These are phyloP conservation scores for Pythium guiyangense DNA, from an alignment of 352 stramenopile genomes.

Conservation along the genomic window DNA sequence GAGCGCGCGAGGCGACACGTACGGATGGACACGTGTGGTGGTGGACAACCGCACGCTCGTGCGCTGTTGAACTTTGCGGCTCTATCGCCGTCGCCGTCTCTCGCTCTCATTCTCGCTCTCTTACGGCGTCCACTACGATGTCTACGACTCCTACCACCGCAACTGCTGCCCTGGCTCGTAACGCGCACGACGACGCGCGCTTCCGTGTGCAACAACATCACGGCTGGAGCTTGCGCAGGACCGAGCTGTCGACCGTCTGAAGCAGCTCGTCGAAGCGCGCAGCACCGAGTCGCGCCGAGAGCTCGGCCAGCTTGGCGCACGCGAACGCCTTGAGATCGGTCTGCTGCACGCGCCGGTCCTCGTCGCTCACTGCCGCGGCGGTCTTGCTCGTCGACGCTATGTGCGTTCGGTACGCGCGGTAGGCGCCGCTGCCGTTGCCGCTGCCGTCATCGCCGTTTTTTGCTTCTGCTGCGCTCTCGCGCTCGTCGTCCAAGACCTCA, in stretches of 20 bases:
- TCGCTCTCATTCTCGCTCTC: too few relatives aligned
- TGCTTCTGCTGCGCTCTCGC: slow-evolving; percentile 11
- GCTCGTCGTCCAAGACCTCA: slow-evolving; percentile 69
- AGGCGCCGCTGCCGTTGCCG: slow-evolving; percentile 27
- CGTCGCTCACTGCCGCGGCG: slow-evolving; percentile 5
- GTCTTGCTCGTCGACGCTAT: slow-evolving; percentile 19
- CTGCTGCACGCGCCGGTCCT: slow-evolving; percentile 32
- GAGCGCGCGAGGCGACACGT: too few relatives aligned
- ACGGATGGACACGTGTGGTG: too few relatives aligned
- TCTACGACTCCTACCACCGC: too few relatives aligned
- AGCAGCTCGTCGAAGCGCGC: slow-evolving; percentile 46
- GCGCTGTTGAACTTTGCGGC: too few relatives aligned
- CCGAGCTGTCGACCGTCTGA: slow-evolving; percentile 50
- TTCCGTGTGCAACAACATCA: too few relatives aligned
- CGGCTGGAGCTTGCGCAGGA: slow-evolving; percentile 46
- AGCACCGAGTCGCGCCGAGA: slow-evolving; percentile 35
- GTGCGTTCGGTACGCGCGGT: slow-evolving; percentile 47
- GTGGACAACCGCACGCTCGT: too few relatives aligned
- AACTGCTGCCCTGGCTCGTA: too few relatives aligned
- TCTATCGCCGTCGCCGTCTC: too few relatives aligned
- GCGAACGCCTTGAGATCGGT: slow-evolving; percentile 46
- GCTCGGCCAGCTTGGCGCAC: slow-evolving; percentile 30
- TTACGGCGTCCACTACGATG: too few relatives aligned
- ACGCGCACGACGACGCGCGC: too few relatives aligned
- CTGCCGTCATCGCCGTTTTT: not conserved